Conservation (phyloP, 768 basidiomycete genomes). For the Boletus sp. region DNA sequence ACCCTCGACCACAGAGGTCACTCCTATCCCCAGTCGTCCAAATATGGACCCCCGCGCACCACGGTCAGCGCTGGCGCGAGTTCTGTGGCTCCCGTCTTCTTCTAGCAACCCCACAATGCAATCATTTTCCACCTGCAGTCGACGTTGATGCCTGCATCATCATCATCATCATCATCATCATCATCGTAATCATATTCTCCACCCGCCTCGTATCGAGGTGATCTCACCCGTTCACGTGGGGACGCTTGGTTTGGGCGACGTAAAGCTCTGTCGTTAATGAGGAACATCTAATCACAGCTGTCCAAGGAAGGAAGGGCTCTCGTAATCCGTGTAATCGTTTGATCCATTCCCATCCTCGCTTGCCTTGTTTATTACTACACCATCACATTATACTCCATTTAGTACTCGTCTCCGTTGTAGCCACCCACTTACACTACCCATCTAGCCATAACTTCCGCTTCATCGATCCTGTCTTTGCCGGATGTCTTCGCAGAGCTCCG, state of each 20-base stretch:
- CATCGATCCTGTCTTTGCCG: no score
- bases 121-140: background rate
- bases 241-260: slow-evolving; percentile 4
- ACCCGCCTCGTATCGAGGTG: slow-evolving; percentile 4
- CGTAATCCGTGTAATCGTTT: slow-evolving; percentile 15
- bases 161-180: background rate
- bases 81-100: slow-evolving; percentile 55
- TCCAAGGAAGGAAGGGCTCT: slow-evolving; percentile 19
- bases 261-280: background rate
- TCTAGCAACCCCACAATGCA: slow-evolving; percentile 36
- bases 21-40: slow-evolving; percentile 26
- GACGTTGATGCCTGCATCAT: slow-evolving; percentile 3
- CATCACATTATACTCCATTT: slow-evolving; percentile 2
- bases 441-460: no score
- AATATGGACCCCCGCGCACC: slow-evolving; percentile 24
- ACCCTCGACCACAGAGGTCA: slow-evolving; percentile 17
- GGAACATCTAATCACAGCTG: slow-evolving; percentile 16
- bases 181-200: background rate
- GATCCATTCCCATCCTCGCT: slow-evolving; percentile 1
- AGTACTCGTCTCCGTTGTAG: slow-evolving; percentile 17
- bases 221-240: slow-evolving; percentile 3
- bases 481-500: no score
- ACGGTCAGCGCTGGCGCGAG: slow-evolving; percentile 50
- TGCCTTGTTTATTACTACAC: slow-evolving; percentile 5
- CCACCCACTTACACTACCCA: slow-evolving; percentile 8